Conservation (phyloP, 2,329 filamentous ascomycete genomes). For the Talaromyces sp. region DNA sequence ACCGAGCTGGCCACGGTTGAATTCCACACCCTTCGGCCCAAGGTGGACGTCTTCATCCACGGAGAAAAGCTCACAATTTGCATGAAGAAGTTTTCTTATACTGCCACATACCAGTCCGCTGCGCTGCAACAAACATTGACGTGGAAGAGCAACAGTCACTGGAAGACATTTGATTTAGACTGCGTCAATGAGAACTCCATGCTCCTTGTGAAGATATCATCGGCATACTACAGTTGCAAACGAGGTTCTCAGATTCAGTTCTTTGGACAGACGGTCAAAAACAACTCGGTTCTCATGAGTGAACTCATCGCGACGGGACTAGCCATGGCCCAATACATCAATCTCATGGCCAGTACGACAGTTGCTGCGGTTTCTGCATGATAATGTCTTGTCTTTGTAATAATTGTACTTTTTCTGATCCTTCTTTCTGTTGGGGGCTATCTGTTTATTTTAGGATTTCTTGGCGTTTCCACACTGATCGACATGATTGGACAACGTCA, state of each 20-base stretch:
- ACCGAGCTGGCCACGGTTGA: neutral
- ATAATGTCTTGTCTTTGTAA: neutral
- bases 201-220: neutral
- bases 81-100: neutral
- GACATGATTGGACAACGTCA: neutral
- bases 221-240: neutral
- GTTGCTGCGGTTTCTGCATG: neutral
- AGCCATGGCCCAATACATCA: neutral
- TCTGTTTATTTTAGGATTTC: neutral
- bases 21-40: neutral
- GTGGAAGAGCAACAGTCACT: neutral
- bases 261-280: neutral
- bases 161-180: neutral
- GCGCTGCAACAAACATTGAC: neutral
- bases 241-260: neutral
- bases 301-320: neutral
- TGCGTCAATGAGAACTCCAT: constrained; percentile 42
- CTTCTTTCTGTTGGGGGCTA: neutral
- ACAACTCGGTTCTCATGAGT: neutral
- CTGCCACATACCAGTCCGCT: neutral
- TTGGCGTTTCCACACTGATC: neutral
- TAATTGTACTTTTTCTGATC: neutral
- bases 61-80: neutral
- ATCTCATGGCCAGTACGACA: neutral
- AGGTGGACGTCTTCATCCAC: neutral